These are phyloP conservation scores for Vanilla planifolia DNA, from an alignment of 106 monocot species.

Conservation along the genomic window DNA sequence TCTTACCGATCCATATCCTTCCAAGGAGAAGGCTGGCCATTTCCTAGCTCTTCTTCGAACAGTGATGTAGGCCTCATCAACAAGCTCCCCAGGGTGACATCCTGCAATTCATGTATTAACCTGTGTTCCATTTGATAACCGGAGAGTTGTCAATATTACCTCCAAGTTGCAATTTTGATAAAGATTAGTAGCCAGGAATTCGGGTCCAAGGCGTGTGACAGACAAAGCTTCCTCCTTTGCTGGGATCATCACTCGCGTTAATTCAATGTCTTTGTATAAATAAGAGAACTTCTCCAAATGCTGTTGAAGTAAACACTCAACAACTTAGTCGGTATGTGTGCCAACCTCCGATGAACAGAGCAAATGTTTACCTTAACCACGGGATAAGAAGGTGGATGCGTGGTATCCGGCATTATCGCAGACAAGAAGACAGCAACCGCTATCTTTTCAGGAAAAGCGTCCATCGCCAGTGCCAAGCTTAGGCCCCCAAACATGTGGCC, in stretches of 20 bases:
- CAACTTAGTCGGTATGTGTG: not conserved
- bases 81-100: slow-evolving; percentile 2
- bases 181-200: not conserved
- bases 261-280: not conserved
- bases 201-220: not conserved
- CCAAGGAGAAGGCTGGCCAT: not conserved
- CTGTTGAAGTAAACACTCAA: not conserved
- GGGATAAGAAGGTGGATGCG: not conserved
- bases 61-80: slow-evolving; percentile 3
- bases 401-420: slow-evolving; percentile 13
- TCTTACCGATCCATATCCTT: slow-evolving; percentile 26
- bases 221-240: not conserved
- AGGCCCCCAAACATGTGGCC: slow-evolving; percentile 41
- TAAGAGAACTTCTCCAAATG: too few relatives aligned
- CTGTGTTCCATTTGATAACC: too few relatives aligned
- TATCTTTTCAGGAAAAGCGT: slow-evolving; percentile 30
- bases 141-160: not conserved
- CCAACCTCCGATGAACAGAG: not conserved
- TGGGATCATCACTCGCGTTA: not conserved
- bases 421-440: slow-evolving; percentile 19
- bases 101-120: not conserved
- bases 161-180: slow-evolving; percentile 12
- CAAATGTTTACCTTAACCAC: not conserved
- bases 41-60: not conserved
- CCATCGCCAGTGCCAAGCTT: slow-evolving; percentile 21